Evolutionary conservation across 192 early-diverging fungal species (phyloP), one percentile per base, ranked within the genome.

Genomic region (Linnemannia elongata): DNA sequence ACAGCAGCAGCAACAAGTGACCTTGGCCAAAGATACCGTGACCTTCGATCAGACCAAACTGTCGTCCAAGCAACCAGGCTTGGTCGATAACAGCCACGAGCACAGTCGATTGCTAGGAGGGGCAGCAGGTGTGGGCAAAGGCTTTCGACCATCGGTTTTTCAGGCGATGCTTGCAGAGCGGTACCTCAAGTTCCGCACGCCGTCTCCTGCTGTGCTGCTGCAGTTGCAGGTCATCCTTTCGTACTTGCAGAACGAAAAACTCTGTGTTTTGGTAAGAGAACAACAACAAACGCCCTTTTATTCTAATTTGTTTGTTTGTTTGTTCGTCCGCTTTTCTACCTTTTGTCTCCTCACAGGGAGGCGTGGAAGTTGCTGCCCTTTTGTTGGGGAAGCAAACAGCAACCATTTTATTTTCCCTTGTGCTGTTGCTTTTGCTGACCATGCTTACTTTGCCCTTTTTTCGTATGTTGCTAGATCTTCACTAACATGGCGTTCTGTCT

Each of bases 231-330:
- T 79, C 33, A 87, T 89, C 36, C 76, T 89, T 1, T 86, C 81
- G n/a, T 91, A 89, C 77, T 76, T 91, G 12, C 88, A 91, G 74
- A 89, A 89, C 66, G 90, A 91, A 72, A 91, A 89, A 72, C 72
- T 89, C 1, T 89, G 86, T 77, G 88, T 91, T 33, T 73, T 91
- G 85, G 90, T 91, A 79, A 80, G 77, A 52, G 4, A 41, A 20
- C 55, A 57, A 27, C 22, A 57, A 27, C 22, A 9, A 57, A 57
- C 8, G 7, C 60, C n/a, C 8, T 35, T 12, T 66, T 10, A 12
- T 35, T 6, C 30, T 15, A 35, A 15, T 27, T 66, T 63, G 54
- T 55, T n/a, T n/a, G n/a, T n/a, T 63, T 66, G 60, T 15, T 33
- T 60, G 57, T 66, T 66, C 30, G 12, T 30, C 12, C 27, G 13